Evolutionary conservation across 2,329 filamentous ascomycete genomes (phyloP).

Genomic region (Emericellopsis cladophorae): DNA sequence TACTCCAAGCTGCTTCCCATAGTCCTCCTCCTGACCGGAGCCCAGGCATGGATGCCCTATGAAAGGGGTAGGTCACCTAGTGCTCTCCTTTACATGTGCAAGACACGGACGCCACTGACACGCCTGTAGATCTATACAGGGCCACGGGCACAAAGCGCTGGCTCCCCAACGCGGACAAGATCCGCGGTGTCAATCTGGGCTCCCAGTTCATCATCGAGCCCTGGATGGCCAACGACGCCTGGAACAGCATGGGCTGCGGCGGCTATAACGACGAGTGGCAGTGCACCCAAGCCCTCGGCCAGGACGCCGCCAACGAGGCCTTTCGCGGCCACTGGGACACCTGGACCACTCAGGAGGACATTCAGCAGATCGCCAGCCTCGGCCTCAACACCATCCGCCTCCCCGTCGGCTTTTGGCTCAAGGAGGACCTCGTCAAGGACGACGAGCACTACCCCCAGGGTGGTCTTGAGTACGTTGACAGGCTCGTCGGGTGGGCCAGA

Average conservation of each 20-base stretch:
- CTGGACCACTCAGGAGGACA: constrained; percentile 34
- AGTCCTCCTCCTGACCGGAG: neutral
- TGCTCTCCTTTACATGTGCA: neutral
- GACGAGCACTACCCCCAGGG: constrained; percentile 11
- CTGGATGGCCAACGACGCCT: constrained; percentile 3
- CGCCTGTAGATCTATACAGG: neutral
- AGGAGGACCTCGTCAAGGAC: constrained; percentile 31
- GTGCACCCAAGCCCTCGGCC: neutral
- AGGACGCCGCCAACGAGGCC: constrained; percentile 9
- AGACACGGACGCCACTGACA: neutral
- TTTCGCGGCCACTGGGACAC: constrained; percentile 37
- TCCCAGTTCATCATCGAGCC: constrained; percentile 4
- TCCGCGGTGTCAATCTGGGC: constrained; percentile 5
- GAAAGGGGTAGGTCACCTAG: neutral
- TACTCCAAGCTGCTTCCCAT: neutral
- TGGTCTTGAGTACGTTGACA: constrained; percentile 27
- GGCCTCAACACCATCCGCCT: constrained; percentile 41
- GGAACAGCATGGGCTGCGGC: constrained; percentile 4
- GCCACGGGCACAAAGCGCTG: neutral
- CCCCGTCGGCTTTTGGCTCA: constrained; percentile 42
- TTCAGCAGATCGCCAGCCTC: constrained; percentile 31
- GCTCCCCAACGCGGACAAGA: constrained; percentile 1
- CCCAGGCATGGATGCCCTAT: neutral
- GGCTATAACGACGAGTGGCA: constrained; percentile 2
- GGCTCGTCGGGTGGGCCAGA: constrained; percentile 32